Evolutionary conservation across 108 stramenopile genomes (phyloP).

Genomic region (Cyclotella choctawhatcheeana): DNA sequence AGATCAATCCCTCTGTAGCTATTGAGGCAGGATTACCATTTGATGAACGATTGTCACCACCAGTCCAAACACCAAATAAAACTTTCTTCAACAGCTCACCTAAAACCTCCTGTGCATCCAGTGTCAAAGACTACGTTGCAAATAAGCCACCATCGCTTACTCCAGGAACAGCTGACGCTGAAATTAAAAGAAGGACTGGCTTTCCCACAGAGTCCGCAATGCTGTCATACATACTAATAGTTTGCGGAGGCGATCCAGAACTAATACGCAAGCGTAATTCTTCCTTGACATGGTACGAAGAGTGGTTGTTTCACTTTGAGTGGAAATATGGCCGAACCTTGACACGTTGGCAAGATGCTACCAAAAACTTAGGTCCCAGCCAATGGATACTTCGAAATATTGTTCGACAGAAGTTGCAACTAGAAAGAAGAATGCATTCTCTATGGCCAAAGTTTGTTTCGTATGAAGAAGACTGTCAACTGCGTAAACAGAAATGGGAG

Average conservation of each 20-base stretch:
- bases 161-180: not conserved
- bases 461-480: not conserved
- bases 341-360: not conserved
- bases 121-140: not conserved
- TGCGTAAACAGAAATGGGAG: constrained; percentile 11
- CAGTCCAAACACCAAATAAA: not conserved
- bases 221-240: constrained; percentile 15
- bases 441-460: constrained; percentile 11
- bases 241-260: constrained; percentile 31
- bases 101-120: not conserved
- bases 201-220: constrained; percentile 14
- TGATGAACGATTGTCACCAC: not conserved
- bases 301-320: constrained; percentile 41
- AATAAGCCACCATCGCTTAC: not conserved
- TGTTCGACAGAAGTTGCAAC: not conserved
- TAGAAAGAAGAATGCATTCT: not conserved
- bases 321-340: constrained; percentile 20
- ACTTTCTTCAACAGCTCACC: not conserved
- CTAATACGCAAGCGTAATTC: constrained; percentile 5
- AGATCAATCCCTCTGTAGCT: not conserved
- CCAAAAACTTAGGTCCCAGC: not conserved
- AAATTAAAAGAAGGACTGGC: constrained; percentile 21
- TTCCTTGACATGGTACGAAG: constrained; percentile 41
- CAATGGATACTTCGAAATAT: not conserved
- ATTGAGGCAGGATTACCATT: not conserved